Conservation (phyloP, 2,329 filamentous ascomycete species). For the Ustilaginoidea virens region DNA sequence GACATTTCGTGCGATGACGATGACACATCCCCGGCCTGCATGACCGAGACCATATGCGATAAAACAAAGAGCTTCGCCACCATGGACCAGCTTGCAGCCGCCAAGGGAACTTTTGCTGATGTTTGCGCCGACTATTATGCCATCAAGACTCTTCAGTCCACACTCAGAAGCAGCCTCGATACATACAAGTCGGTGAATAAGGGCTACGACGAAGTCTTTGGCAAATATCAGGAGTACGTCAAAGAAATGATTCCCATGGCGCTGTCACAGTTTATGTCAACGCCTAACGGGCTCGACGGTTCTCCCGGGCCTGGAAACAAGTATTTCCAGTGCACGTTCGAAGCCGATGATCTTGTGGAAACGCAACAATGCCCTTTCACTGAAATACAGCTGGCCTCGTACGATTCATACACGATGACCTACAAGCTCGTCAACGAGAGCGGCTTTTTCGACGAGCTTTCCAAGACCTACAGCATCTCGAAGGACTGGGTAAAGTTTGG, state of each 20-base stretch:
- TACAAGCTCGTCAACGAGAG: neutral
- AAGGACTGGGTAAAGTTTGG: neutral
- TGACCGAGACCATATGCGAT: neutral
- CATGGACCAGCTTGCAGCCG: constrained; percentile 1
- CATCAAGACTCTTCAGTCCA: neutral
- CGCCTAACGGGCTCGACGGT: too few relatives aligned
- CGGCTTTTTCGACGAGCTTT: constrained; percentile 1
- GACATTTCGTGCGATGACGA: neutral
- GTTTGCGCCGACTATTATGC: constrained; percentile 1
- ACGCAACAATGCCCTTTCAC: neutral
- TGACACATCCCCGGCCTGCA: neutral
- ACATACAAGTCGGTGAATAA: constrained; percentile 1
- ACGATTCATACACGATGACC: neutral
- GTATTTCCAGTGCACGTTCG: constrained; percentile 1
- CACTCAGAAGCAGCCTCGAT: neutral
- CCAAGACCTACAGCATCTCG: neutral
- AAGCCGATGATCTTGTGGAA: neutral
- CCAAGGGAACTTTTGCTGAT: neutral
- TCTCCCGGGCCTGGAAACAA: neutral
- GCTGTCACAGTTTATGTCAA: too few relatives aligned
- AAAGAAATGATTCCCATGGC: too few relatives aligned
- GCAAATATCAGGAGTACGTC: constrained; percentile 1
- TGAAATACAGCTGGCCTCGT: neutral
- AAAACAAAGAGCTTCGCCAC: constrained; percentile 1
- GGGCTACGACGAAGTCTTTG: constrained; percentile 4